Percentiles rank a stretch among this genome's conserved stretches.
Conservation (phyloP, 2,329 filamentous ascomycete species). For the Calonectria hawksworthii region DNA sequence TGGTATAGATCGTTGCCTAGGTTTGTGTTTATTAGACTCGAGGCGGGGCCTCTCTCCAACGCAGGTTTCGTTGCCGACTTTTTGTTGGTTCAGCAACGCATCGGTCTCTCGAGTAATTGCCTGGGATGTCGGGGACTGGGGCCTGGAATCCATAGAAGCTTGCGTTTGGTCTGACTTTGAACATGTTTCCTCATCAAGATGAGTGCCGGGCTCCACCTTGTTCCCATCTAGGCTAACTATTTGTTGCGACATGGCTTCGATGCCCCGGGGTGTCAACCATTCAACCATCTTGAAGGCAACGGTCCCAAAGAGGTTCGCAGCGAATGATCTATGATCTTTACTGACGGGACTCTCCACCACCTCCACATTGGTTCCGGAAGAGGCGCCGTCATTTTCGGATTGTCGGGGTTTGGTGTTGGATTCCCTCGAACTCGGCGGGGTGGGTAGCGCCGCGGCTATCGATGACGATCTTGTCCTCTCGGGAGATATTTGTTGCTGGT, state of each 20-base stretch:
- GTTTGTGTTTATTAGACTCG: slow-evolving; percentile 24
- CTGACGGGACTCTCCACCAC: slow-evolving; percentile 62
- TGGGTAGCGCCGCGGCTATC: background rate
- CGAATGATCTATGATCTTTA: slow-evolving; percentile 72
- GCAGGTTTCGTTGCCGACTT: background rate
- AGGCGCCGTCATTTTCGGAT: background rate
- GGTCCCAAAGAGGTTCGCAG: slow-evolving; percentile 75
- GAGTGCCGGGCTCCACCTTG: background rate
- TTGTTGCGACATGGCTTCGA: slow-evolving; percentile 63
- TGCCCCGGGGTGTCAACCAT: slow-evolving; percentile 74
- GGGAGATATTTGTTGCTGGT: slow-evolving; percentile 12
- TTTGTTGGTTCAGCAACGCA: slow-evolving; percentile 5
- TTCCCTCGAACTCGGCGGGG: background rate
- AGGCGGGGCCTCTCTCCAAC: slow-evolving; percentile 4
- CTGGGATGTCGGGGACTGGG: slow-evolving; percentile 4
- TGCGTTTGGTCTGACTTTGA: background rate
- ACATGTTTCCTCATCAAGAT: background rate
- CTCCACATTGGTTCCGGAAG: slow-evolving; percentile 46
- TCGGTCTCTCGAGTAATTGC: slow-evolving; percentile 15
- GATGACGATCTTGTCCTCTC: slow-evolving; percentile 1
- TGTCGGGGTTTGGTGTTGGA: background rate
- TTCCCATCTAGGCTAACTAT: slow-evolving; percentile 33
- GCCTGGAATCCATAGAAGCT: background rate
- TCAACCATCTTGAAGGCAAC: slow-evolving; percentile 79
- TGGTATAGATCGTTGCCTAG: slow-evolving; percentile 20